phyloP scores from a whole-genome alignment of 1,284 basidiomycete species.

The Bjerkandera adusta region DNA sequence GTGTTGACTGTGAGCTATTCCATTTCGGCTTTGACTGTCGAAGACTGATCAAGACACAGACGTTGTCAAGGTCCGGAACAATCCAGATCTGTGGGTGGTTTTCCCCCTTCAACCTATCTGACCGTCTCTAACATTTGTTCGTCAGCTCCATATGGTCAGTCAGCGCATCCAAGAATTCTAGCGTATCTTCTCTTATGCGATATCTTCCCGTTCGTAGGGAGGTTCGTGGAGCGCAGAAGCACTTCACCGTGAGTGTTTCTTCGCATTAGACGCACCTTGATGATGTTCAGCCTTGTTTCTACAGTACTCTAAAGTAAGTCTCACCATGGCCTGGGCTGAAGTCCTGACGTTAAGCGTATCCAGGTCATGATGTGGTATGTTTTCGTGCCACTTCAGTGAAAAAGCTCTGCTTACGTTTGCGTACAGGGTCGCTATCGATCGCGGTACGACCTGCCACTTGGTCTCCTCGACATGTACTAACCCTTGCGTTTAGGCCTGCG shows the following conservation, averaged over 20 bases:
- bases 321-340: not conserved
- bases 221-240: constrained; percentile 76
- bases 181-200: not conserved
- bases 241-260: constrained; percentile 67
- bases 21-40: no score
- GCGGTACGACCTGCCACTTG: constrained; percentile 45
- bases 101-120: constrained; percentile 2
- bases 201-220: constrained; percentile 52
- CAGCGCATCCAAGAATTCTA: constrained; percentile 5
- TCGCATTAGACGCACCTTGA: not conserved
- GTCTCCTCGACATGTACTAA: not conserved
- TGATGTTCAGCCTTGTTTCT: constrained; percentile 7
- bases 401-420: constrained; percentile 8
- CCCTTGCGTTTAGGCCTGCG: constrained; percentile 57
- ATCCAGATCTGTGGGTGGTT: constrained; percentile 71
- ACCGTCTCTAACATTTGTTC: constrained; percentile 22
- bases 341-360: not conserved
- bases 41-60: no score
- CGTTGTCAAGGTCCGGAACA: constrained; percentile 61
- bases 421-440: constrained; percentile 85
- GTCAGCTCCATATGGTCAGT: constrained; percentile 71
- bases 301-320: constrained; percentile 78
- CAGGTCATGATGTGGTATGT: constrained; percentile 85
- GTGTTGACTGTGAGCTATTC: constrained; percentile 61
- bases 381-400: not conserved